phyloP scores from a whole-genome alignment of 2,329 filamentous ascomycete species.

The Fusarium paranaense region DNA sequence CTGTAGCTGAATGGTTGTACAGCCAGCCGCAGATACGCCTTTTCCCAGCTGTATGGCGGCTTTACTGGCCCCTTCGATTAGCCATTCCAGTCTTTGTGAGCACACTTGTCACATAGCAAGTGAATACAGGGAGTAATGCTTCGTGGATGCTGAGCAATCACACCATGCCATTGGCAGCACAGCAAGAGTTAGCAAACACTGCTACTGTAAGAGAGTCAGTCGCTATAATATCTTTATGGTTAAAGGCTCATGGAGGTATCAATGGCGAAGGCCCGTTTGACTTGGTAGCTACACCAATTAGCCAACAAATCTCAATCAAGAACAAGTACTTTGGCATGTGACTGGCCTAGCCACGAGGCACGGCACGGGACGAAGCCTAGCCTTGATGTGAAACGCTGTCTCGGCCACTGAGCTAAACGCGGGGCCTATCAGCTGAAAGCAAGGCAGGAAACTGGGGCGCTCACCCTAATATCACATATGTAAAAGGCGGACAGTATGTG shows the following conservation, averaged over 20 bases:
- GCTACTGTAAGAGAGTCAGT: not conserved
- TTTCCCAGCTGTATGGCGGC: not conserved
- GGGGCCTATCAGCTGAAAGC: not conserved
- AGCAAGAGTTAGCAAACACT: not conserved
- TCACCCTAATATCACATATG: not conserved
- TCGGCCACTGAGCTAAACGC: not conserved
- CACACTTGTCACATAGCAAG: not conserved
- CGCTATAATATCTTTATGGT: not conserved
- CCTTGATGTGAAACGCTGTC: not conserved
- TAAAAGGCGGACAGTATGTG: not conserved
- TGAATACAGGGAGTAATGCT: not conserved
- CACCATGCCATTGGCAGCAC: not conserved
- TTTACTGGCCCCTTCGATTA: not conserved
- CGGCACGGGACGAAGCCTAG: not conserved
- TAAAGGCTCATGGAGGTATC: not conserved
- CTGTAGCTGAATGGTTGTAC: not conserved
- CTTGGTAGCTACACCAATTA: not conserved
- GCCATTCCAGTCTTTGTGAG: not conserved
- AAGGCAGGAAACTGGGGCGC: not conserved
- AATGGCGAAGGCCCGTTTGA: not conserved
- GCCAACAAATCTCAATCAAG: not conserved
- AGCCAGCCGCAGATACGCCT: not conserved
- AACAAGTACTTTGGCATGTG: not conserved
- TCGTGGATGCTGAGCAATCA: not conserved
- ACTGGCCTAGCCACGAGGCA: not conserved